phyloP scores from a whole-genome alignment of 345 rosid species.

The Brassica rapa region DNA sequence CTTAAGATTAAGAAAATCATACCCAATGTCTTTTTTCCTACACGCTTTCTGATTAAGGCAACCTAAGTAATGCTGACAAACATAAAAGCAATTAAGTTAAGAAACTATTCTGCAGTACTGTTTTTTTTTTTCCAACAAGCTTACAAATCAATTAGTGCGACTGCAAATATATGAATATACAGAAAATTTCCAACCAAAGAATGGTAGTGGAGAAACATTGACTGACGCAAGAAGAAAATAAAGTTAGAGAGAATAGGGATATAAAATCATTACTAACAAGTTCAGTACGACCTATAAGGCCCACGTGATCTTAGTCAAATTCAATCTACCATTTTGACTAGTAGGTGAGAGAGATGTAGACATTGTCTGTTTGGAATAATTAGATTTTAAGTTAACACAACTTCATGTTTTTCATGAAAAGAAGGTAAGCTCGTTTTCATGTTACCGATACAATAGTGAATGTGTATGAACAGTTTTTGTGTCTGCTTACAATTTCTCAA shows the following conservation, averaged over 20 bases:
- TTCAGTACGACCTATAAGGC: constrained; percentile 14
- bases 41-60: not conserved
- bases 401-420: not conserved
- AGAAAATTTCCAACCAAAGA: not conserved
- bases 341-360: not conserved
- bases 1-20: not conserved
- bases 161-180: not conserved
- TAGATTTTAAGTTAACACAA: not conserved
- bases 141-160: not conserved
- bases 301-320: constrained; percentile 34
- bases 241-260: constrained; percentile 15
- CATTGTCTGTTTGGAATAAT: not conserved
- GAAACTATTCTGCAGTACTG: not conserved
- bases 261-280: not conserved
- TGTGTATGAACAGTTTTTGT: too few relatives aligned
- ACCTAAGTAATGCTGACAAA: not conserved
- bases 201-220: constrained; percentile 10
- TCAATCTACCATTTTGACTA: constrained; percentile 18
- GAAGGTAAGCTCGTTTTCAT: not conserved
- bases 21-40: not conserved
- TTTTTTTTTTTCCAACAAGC: not conserved
- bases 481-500: not conserved
- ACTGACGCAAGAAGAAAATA: not conserved
- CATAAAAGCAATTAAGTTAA: not conserved
- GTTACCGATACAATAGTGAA: not conserved